Base-by-base conservation (phyloP, 805 yeast species). In the Myxozyma neotropica region DNA sequence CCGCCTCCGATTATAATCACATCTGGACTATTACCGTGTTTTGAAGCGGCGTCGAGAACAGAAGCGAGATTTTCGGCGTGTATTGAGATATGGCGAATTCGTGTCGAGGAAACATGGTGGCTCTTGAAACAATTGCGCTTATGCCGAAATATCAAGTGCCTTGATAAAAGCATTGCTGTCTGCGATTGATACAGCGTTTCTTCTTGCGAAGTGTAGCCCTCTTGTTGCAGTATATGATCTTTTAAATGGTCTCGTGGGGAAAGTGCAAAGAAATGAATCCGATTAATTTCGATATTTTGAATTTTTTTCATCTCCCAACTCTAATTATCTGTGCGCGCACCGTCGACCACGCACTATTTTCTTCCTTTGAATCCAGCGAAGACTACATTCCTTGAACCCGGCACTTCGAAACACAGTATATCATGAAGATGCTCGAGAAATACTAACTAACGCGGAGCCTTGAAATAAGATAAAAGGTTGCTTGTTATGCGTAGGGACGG, bases 1-100 rank as follows among this genome's bases (percentile, higher is more conserved):
- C 99, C 99, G 12, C 96, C 99, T 3, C 99, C 99, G 21, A 94
- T 83, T 3, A 94, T 93, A 1, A 93, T 80, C 0, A 91, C 97
- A 0, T 91, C 93, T n/a, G 59, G 44, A n/a, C 21, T 45, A 3
- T 23, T 6, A 17, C n/a, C 6, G 39, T 12, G 19, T 4, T 12
- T 26, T 13, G 44, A 15, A n/a, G 49, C 48, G 23, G 42, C 40
- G 12, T 19, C 50, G 35, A 58, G 40, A 13, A 43, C 51, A 1
- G 57, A 51, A 24, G 50, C 39, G 51, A 58, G 36, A 21, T 58
- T 58, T 26, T 52, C 53, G 29, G 54, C 45, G 29, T 58, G 57
- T 3, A 58, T 24, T 3, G 57, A 58, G 15, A 58, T 58, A 8
- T 33, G 43, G 15, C 61, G 61, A n/a, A 4, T 13, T 8, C 15